phyloP scores from a whole-genome alignment of 352 stramenopile genomes.

The Pythium sp. region DNA sequence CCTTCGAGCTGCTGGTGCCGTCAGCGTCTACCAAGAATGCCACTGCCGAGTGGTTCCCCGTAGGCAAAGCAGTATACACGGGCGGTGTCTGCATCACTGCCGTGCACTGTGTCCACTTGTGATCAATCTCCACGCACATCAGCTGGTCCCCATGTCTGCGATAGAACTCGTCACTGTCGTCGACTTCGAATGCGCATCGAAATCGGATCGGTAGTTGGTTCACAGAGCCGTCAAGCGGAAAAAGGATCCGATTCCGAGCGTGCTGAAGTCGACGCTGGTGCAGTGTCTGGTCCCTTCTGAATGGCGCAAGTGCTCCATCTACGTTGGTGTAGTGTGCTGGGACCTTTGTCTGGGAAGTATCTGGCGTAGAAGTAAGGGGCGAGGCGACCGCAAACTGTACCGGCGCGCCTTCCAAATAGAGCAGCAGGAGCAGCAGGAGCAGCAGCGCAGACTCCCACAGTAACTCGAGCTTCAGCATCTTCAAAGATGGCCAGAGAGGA shows the following conservation, averaged over 20 bases:
- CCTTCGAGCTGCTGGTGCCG: neutral
- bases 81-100: neutral
- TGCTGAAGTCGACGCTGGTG: neutral
- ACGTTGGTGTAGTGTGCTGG: neutral
- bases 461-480: slow-evolving; percentile 6
- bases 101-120: neutral
- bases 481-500: neutral
- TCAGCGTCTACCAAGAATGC: slow-evolving; percentile 4
- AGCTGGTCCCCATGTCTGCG: neutral
- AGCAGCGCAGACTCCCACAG: neutral
- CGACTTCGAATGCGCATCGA: neutral
- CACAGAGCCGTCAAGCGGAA: slow-evolving; percentile 7
- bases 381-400: slow-evolving; percentile 4
- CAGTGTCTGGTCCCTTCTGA: neutral
- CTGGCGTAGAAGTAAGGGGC: neutral
- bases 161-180: neutral
- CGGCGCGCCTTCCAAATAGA: neutral
- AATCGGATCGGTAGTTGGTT: slow-evolving; percentile 5
- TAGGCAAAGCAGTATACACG: neutral
- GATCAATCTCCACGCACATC: slow-evolving; percentile 14
- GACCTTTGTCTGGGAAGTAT: neutral
- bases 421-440: neutral
- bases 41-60: slow-evolving; percentile 4
- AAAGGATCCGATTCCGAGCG: slow-evolving; percentile 1
- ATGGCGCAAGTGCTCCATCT: neutral